Conservation (phyloP, 2,329 filamentous ascomycete genomes). For the Fusarium praegraminearum region DNA sequence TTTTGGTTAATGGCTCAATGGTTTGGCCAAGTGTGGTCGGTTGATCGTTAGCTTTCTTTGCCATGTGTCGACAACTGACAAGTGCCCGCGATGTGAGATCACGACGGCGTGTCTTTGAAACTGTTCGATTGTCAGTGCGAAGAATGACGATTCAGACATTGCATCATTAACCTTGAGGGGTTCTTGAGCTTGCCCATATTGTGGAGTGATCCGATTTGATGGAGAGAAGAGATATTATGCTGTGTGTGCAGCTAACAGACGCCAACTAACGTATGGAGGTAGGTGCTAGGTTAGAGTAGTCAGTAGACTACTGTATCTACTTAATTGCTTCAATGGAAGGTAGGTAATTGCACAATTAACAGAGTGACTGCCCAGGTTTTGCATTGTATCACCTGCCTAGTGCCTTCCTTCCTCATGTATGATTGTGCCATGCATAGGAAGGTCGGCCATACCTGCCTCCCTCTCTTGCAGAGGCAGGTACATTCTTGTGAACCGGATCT, state of each 20-base stretch:
- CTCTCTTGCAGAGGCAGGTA: background rate
- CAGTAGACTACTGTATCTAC: background rate
- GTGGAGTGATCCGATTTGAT: background rate
- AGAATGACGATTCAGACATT: background rate
- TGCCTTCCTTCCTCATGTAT: background rate
- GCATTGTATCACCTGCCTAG: background rate
- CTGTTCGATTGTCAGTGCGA: background rate
- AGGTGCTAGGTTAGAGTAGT: background rate
- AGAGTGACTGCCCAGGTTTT: background rate
- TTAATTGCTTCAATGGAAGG: background rate
- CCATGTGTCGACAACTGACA: background rate
- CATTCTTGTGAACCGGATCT: background rate
- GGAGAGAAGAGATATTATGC: background rate
- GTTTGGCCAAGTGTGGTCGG: constrained; percentile 7
- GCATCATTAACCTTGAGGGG: background rate
- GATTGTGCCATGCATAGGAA: background rate
- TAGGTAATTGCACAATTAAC: background rate
- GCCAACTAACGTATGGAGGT: background rate
- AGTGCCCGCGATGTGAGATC: background rate
- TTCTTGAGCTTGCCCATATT: background rate
- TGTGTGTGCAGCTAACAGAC: background rate
- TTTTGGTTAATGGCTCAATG: constrained; percentile 33
- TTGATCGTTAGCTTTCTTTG: constrained; percentile 22
- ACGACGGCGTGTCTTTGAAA: background rate
- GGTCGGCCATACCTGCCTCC: background rate